These are phyloP conservation scores for Ophiostoma sp. DNA, from an alignment of 2,329 filamentous ascomycete genomes.

Conservation along the genomic window DNA sequence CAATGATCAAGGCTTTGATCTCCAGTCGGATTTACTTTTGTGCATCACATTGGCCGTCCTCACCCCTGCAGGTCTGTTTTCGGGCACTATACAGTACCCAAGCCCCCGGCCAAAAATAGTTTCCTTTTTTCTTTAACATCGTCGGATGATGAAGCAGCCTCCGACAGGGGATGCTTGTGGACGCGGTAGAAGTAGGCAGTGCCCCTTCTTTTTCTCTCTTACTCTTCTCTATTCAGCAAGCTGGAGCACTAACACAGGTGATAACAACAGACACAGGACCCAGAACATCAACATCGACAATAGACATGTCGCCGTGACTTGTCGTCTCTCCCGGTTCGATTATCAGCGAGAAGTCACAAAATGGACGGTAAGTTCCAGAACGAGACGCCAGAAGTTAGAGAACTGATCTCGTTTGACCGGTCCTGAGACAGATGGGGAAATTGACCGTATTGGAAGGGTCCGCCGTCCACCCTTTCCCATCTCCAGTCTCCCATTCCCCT, in stretches of 20 bases:
- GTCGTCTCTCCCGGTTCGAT: background rate
- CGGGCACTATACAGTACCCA: background rate
- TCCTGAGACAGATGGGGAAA: background rate
- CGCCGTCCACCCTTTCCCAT: no score
- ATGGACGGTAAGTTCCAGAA: background rate
- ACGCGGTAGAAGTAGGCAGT: background rate
- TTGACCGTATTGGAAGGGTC: background rate
- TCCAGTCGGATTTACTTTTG: slow-evolving; percentile 4
- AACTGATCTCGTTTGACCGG: no score
- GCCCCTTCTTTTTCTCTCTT: no score
- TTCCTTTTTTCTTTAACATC: background rate
- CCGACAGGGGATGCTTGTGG: background rate
- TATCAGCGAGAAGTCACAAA: background rate
- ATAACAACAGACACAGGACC: background rate
- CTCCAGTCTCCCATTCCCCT: background rate
- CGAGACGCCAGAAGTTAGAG: no score
- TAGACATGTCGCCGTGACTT: background rate
- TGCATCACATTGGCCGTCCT: background rate
- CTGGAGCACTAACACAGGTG: background rate
- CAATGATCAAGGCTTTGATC: background rate
- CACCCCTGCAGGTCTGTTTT: background rate
- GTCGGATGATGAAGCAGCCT: background rate
- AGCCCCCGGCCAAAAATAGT: background rate
- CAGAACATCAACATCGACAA: background rate
- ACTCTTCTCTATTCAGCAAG: background rate